Conservation (phyloP, 306 rosid species). For the Phaseolus lunatus region DNA sequence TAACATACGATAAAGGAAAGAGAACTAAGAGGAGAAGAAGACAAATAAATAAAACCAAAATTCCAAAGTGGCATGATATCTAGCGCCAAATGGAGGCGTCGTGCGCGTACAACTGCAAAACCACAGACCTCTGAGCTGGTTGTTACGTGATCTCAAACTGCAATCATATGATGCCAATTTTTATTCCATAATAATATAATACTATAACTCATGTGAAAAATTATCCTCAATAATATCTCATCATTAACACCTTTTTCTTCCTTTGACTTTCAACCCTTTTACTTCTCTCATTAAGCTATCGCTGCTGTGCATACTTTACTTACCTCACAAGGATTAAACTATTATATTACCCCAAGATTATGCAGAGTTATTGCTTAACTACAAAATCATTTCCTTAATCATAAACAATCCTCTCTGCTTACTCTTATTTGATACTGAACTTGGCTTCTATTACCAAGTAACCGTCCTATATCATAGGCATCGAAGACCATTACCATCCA, state of each 20-base stretch:
- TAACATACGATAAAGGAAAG: not conserved
- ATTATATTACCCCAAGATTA: not conserved
- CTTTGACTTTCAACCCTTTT: slow-evolving; percentile 17
- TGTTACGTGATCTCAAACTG: slow-evolving; percentile 25
- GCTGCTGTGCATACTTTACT: not conserved
- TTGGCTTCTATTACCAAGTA: not conserved
- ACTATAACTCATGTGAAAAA: slow-evolving; percentile 6
- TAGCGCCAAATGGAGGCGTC: slow-evolving; percentile 62
- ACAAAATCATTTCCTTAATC: not conserved
- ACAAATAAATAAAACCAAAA: slow-evolving; percentile 23
- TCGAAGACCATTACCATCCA: not conserved
- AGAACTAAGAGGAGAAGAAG: not conserved
- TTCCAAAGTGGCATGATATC: not conserved
- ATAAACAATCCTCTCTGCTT: not conserved
- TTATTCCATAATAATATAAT: slow-evolving; percentile 21
- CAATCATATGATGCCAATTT: slow-evolving; percentile 37
- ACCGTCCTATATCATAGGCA: not conserved
- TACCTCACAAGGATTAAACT: slow-evolving; percentile 5
- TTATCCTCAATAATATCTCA: not conserved
- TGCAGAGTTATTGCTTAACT: not conserved
- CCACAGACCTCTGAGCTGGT: slow-evolving; percentile 43
- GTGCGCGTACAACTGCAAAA: slow-evolving; percentile 46
- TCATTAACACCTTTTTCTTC: slow-evolving; percentile 10
- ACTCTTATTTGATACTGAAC: not conserved
- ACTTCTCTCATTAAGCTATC: not conserved